Conservation (phyloP, 371 early-diverging fungal species). For the Gilbertella persicaria region DNA sequence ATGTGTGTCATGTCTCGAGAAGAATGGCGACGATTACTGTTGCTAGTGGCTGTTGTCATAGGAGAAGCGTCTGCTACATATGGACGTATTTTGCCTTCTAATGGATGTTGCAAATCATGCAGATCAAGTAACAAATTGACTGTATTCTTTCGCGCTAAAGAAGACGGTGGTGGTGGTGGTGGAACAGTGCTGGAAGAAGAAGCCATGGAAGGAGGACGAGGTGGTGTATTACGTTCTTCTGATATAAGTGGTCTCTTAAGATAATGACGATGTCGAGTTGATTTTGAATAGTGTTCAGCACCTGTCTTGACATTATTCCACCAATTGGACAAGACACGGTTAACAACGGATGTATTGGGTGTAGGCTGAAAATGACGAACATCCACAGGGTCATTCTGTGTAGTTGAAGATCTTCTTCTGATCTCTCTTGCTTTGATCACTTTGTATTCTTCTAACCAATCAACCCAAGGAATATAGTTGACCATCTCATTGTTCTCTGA, state of each 20-base stretch:
- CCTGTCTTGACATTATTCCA: slow-evolving; percentile 31
- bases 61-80: not conserved
- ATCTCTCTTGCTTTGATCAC: slow-evolving; percentile 33
- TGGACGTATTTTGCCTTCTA: slow-evolving; percentile 7
- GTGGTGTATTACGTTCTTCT: not conserved
- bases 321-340: slow-evolving; percentile 22
- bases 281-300: slow-evolving; percentile 24
- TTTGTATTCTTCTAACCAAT: slow-evolving; percentile 57
- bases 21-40: slow-evolving; percentile 1
- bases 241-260: not conserved
- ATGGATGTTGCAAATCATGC: slow-evolving; percentile 22
- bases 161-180: not conserved
- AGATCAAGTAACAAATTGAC: slow-evolving; percentile 16
- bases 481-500: slow-evolving; percentile 14
- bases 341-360: slow-evolving; percentile 5
- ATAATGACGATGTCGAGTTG: not conserved
- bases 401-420: slow-evolving; percentile 23
- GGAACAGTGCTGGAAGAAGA: not conserved
- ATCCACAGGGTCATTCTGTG: slow-evolving; percentile 8
- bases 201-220: not conserved
- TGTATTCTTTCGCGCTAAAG: slow-evolving; percentile 1
- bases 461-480: slow-evolving; percentile 49
- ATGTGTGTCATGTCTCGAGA: not conserved
- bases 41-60: not conserved
- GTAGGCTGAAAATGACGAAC: not conserved